Percentiles rank a stretch among this genome's conserved stretches.
Evolutionary conservation across 495 filamentous ascomycete genomes (phyloP).

Genomic region (Parmelia sp.): DNA sequence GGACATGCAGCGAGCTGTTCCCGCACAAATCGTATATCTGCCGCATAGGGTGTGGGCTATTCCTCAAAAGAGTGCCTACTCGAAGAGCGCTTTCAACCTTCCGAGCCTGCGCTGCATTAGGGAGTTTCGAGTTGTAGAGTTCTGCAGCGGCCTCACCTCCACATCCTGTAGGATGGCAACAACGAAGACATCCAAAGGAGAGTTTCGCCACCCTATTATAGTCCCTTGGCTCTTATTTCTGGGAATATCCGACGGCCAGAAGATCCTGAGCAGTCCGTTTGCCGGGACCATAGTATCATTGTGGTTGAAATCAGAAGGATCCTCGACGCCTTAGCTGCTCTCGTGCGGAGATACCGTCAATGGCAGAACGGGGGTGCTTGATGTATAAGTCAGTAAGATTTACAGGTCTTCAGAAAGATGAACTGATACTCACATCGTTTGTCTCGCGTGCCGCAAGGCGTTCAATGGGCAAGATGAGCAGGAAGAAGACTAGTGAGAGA

Average conservation of each 20-base stretch:
- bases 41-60: conserved; percentile 70
- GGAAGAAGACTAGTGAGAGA: conserved; percentile 68
- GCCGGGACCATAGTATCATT: conserved; percentile 76
- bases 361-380: conserved; percentile 79
- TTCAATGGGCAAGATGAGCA: conserved; percentile 67
- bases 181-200: conserved; percentile 81
- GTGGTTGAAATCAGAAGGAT: conserved; percentile 72
- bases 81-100: conserved; percentile 86
- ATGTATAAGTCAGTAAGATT: conserved; percentile 15
- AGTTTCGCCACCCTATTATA: conserved; percentile 94
- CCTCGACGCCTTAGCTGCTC: conserved; percentile 92
- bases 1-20: conserved; percentile 71
- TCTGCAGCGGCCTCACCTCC: conserved; percentile 53
- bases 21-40: conserved; percentile 83
- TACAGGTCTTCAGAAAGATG: background rate
- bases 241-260: conserved; percentile 88
- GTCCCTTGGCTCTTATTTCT: conserved; percentile 68
- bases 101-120: conserved; percentile 41
- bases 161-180: conserved; percentile 84
- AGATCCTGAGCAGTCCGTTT: conserved; percentile 93
- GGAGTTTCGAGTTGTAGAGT: background rate
- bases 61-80: conserved; percentile 74
- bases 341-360: conserved; percentile 82
- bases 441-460: conserved; percentile 64
- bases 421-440: conserved; percentile 45